Conservation (phyloP, 345 rosid genomes). For the Rhodamnia argentea region DNA sequence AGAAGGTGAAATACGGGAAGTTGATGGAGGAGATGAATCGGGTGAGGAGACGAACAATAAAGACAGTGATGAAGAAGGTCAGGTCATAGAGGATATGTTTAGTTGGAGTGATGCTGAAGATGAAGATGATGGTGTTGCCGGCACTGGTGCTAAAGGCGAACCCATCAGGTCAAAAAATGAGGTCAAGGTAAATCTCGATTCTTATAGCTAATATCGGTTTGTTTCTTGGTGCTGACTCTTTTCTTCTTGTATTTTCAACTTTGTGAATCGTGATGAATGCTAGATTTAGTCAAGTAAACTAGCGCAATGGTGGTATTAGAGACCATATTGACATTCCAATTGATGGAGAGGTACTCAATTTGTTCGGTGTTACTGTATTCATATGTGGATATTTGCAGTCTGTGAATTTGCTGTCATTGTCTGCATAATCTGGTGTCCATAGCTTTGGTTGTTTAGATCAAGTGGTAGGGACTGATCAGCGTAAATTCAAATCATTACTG, state of each 20-base stretch:
- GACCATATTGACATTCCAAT: neutral
- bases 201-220: neutral
- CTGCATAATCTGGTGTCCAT: neutral
- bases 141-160: conserved; percentile 19
- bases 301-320: neutral
- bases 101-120: conserved; percentile 38
- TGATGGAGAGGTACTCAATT: neutral
- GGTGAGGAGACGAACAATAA: neutral
- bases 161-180: conserved; percentile 87
- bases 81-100: conserved; percentile 32
- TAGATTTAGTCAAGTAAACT: neutral
- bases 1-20: conserved; percentile 15
- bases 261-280: neutral
- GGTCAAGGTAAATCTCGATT: conserved; percentile 35
- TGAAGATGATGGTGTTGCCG: conserved; percentile 37
- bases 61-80: conserved; percentile 19
- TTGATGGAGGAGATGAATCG: neutral
- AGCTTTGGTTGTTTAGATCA: neutral
- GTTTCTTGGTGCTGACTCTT: neutral
- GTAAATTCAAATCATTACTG: neutral
- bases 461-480: neutral
- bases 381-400: neutral
- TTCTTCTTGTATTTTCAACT: neutral
- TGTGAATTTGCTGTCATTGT: neutral
- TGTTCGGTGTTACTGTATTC: neutral